These are phyloP conservation scores for Trypanosoma rangeli DNA, from an alignment of 208 protist genomes.

Conservation along the genomic window DNA sequence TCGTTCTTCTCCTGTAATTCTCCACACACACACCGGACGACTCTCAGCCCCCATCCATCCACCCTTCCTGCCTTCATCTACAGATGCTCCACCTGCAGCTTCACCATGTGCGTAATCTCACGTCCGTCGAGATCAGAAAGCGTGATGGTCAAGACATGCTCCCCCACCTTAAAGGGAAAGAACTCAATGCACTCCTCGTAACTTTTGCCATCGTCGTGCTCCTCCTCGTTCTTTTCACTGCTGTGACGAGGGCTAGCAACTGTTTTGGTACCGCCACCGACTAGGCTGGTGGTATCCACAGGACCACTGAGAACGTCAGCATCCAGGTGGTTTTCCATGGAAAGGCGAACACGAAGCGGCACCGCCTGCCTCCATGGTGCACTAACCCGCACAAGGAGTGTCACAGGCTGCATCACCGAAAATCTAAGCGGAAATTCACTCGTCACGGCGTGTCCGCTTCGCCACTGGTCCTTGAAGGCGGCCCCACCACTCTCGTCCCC, in stretches of 20 bases:
- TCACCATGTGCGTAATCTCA: conserved; percentile 60
- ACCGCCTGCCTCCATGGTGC: conserved; percentile 67
- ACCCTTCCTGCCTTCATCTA: background rate
- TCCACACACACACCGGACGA: background rate
- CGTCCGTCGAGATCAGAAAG: conserved; percentile 56
- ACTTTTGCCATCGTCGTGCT: background rate
- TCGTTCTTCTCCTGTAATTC: background rate
- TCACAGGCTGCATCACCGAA: conserved; percentile 58
- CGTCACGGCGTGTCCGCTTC: background rate
- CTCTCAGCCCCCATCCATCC: background rate
- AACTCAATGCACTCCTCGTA: conserved; percentile 69
- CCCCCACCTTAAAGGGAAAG: conserved; percentile 75
- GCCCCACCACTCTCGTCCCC: background rate
- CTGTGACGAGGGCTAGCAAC: background rate
- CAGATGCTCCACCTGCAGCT: conserved; percentile 43
- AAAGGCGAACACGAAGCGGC: conserved; percentile 53
- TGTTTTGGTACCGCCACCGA: conserved; percentile 46
- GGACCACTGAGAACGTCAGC: conserved; percentile 69
- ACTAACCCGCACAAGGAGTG: conserved; percentile 43
- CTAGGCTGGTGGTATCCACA: conserved; percentile 38
- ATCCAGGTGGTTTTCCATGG: conserved; percentile 66
- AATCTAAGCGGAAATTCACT: conserved; percentile 22
- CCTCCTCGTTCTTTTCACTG: background rate
- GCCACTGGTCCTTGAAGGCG: background rate
- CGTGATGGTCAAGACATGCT: conserved; percentile 61